Conservation (phyloP, 768 basidiomycete genomes). For the Phanerodontia chrysosporium region DNA sequence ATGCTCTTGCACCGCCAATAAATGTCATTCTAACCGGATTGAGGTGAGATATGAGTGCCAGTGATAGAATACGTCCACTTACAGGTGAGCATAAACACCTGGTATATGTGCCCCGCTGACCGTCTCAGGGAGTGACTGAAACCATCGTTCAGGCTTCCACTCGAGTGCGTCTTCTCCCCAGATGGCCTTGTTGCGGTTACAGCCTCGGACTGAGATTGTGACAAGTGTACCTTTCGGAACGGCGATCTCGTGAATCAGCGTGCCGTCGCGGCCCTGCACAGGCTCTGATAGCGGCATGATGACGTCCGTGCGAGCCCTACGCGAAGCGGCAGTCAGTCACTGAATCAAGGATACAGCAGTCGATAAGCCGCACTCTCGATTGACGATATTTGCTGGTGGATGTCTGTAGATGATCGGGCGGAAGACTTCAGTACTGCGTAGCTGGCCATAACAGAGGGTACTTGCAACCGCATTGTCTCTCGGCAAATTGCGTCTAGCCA, state of each 20-base stretch:
- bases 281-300: conserved; percentile 52
- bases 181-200: conserved; percentile 46
- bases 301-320: conserved; percentile 45
- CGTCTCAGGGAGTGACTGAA: conserved; percentile 25
- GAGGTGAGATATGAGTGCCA: not conserved
- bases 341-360: too few relatives aligned
- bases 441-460: not conserved
- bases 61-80: not conserved
- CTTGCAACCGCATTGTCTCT: conserved; percentile 11
- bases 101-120: conserved; percentile 16
- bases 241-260: conserved; percentile 33
- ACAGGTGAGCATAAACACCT: conserved; percentile 20
- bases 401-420: conserved; percentile 23
- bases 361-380: conserved; percentile 13
- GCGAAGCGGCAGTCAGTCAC: not conserved
- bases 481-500: conserved; percentile 11
- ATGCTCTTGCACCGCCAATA: not conserved
- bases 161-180: conserved; percentile 63
- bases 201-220: conserved; percentile 36
- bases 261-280: conserved; percentile 38
- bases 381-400: conserved; percentile 40
- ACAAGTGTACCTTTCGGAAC: conserved; percentile 47
- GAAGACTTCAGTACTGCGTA: not conserved
- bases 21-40: not conserved
- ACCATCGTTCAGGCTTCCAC: conserved; percentile 66